Conservation (phyloP, 495 filamentous ascomycete species). For the Astrothelium macrocarpum region DNA sequence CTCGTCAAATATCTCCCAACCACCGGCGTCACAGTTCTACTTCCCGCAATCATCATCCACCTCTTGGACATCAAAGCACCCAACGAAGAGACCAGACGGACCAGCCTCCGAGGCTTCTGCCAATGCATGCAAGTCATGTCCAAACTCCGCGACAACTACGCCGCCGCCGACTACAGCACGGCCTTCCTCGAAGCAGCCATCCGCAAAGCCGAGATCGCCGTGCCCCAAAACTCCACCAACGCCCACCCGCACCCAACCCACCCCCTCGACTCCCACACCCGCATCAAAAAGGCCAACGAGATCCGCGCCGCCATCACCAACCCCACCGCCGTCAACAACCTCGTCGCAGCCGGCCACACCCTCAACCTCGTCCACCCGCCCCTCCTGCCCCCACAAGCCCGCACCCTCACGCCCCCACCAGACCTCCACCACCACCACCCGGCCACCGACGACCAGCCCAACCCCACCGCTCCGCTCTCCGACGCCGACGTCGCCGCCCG, state of each 20-base stretch:
- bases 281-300: neutral
- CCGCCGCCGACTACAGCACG: conserved; percentile 76
- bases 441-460: neutral
- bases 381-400: conserved; percentile 9
- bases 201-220: conserved; percentile 60
- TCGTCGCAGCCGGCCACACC: conserved; percentile 30
- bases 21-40: conserved; percentile 76
- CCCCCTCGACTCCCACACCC: neutral
- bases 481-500: conserved; percentile 30
- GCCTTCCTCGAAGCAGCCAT: conserved; percentile 79
- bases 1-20: conserved; percentile 75
- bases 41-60: conserved; percentile 86
- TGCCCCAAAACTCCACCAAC: conserved; percentile 15
- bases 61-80: conserved; percentile 78
- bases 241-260: neutral
- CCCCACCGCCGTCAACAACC: conserved; percentile 27
- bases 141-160: conserved; percentile 70
- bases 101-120: conserved; percentile 65
- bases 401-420: conserved; percentile 33
- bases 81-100: conserved; percentile 53
- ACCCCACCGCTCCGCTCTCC: conserved; percentile 12
- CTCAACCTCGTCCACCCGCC: conserved; percentile 18
- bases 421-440: conserved; percentile 19
- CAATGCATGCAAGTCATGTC: conserved; percentile 80
- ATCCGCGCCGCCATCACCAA: conserved; percentile 17